Conservation (phyloP, 2,329 filamentous ascomycete species). For the Ascochyta rabiei region DNA sequence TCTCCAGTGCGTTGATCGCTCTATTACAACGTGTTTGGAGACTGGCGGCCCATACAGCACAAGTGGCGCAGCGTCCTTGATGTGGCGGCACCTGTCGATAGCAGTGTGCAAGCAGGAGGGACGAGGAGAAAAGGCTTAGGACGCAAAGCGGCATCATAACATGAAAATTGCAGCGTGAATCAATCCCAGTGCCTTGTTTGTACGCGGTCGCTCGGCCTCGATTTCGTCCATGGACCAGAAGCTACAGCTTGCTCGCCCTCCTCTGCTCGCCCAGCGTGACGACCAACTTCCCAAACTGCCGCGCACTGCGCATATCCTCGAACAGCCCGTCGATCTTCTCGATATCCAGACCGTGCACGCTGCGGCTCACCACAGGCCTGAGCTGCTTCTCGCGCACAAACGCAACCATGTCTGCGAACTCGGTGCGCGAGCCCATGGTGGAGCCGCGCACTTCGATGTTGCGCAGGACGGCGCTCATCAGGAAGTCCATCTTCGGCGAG, state of each 20-base stretch:
- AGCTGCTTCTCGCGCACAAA: slow-evolving; percentile 79
- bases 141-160: too few species aligned
- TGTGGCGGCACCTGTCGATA: slow-evolving; percentile 26
- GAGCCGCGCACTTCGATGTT: slow-evolving; percentile 86
- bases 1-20: slow-evolving; percentile 10
- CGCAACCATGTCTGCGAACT: slow-evolving; percentile 88
- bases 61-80: slow-evolving; percentile 31
- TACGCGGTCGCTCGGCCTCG: too few species aligned
- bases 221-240: too few species aligned
- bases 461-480: slow-evolving; percentile 81
- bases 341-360: slow-evolving; percentile 73
- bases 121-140: too few species aligned
- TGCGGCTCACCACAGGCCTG: slow-evolving; percentile 76
- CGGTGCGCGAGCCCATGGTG: slow-evolving; percentile 89
- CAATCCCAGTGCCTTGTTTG: neutral
- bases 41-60: slow-evolving; percentile 6
- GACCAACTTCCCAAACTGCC: slow-evolving; percentile 92
- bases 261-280: slow-evolving; percentile 54
- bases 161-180: too few species aligned
- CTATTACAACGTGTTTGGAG: neutral
- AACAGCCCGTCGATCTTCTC: slow-evolving; percentile 83
- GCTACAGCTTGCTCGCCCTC: slow-evolving; percentile 41
- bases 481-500: slow-evolving; percentile 81
- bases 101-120: too few species aligned
- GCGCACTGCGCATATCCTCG: slow-evolving; percentile 83